A percentile compares a stretch with the other conserved stretches of the same genome.
phyloP scores from a whole-genome alignment of 345 rosid species.

The Viola odorata region DNA sequence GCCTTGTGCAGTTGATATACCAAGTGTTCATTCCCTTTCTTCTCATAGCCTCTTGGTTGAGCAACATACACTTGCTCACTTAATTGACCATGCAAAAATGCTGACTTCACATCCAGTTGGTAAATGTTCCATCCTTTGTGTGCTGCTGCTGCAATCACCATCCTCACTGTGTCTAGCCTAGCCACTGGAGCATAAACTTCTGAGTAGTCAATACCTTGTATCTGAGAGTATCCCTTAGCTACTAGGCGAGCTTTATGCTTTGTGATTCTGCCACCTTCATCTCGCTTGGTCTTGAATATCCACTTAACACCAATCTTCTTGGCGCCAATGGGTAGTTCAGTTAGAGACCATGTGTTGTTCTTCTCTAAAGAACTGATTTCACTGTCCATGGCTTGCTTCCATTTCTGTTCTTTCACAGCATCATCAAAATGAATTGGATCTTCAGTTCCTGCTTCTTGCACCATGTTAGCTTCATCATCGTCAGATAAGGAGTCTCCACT shows the following conservation, averaged over 20 bases:
- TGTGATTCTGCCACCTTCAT: not conserved
- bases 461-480: not conserved
- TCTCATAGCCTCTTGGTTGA: not conserved
- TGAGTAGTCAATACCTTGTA: too few species aligned
- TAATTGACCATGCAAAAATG: not conserved
- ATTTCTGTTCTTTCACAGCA: not conserved
- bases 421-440: not conserved
- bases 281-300: slow-evolving; percentile 8
- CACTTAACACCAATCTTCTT: slow-evolving; percentile 10
- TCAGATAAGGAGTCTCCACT: not conserved
- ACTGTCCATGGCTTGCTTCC: not conserved
- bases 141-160: not conserved
- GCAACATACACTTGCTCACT: not conserved
- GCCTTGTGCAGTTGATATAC: not conserved
- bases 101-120: slow-evolving; percentile 1
- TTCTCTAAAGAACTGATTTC: not conserved
- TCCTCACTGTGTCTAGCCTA: not conserved
- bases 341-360: not conserved
- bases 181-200: too few species aligned
- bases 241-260: not conserved
- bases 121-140: slow-evolving; percentile 5
- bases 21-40: not conserved
- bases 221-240: not conserved
- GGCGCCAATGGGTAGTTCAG: not conserved
- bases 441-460: not conserved